Evolutionary conservation across 2,329 filamentous ascomycete genomes (phyloP).

Genomic region (Sphaceloma murrayae): DNA sequence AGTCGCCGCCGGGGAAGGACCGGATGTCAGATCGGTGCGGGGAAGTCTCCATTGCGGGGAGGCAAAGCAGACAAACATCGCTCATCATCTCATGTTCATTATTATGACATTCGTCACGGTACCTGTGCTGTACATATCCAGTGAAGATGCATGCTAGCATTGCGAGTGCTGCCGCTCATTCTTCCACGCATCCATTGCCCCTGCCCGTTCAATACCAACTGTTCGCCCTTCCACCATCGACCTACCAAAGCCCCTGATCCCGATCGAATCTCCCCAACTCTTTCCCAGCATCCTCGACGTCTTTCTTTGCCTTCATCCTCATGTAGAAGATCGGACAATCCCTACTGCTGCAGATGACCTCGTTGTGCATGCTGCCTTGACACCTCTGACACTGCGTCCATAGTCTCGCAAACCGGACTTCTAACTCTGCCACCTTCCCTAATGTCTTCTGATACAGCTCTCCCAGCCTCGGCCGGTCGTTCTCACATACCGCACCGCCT

Average conservation of each 20-base stretch:
- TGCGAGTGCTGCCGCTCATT: background rate
- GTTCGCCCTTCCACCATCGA: background rate
- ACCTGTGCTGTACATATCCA: constrained; percentile 6
- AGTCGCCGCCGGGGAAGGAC: background rate
- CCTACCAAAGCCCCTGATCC: constrained; percentile 61
- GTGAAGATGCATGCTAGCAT: constrained; percentile 3
- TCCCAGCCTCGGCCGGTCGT: constrained; percentile 75
- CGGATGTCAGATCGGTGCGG: constrained; percentile 5
- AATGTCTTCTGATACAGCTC: constrained; percentile 92
- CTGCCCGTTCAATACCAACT: background rate
- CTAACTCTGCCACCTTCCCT: constrained; percentile 78
- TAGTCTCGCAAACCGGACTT: constrained; percentile 81
- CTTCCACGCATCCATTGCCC: background rate
- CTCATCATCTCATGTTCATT: background rate
- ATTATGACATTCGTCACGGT: no score
- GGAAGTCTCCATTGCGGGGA: no score
- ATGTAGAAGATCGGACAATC: constrained; percentile 99
- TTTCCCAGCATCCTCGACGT: constrained; percentile 88
- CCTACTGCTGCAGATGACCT: constrained; percentile 92
- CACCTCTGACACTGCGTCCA: constrained; percentile 99
- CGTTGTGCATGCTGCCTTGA: constrained; percentile 94
- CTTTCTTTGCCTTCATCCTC: constrained; percentile 99
- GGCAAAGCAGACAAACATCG: no score
- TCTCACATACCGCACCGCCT: constrained; percentile 74
- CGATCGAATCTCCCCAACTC: constrained; percentile 84